Conservation (phyloP, 306 rosid genomes). For the Nissolia schottii region DNA sequence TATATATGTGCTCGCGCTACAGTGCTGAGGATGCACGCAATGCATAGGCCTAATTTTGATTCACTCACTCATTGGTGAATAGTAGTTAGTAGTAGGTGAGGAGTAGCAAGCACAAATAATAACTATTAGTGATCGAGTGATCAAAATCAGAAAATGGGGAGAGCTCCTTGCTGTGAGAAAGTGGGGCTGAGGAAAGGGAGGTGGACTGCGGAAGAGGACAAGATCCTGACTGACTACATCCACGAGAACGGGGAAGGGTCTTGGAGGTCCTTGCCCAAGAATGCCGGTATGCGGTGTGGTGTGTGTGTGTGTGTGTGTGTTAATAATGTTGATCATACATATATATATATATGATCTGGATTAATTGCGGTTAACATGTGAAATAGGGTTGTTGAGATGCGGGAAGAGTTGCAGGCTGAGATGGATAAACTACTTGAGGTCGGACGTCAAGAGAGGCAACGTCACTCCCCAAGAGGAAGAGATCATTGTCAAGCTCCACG, state of each 20-base stretch:
- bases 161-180: constrained; percentile 82
- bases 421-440: constrained; percentile 84
- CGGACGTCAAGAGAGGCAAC: constrained; percentile 88
- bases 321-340: background rate
- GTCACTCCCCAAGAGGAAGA: constrained; percentile 78
- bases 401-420: constrained; percentile 90
- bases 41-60: too few relatives aligned
- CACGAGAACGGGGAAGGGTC: constrained; percentile 68
- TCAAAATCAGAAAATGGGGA: constrained; percentile 52
- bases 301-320: background rate
- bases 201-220: constrained; percentile 88
- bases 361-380: too few relatives aligned
- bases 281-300: constrained; percentile 48
- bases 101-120: too few relatives aligned
- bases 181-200: constrained; percentile 82
- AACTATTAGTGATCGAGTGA: too few relatives aligned
- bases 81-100: too few relatives aligned
- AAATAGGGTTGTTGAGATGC: constrained; percentile 70
- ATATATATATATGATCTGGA: background rate
- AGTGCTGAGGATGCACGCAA: constrained; percentile 7
- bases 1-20: constrained; percentile 10
- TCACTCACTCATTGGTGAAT: too few relatives aligned
- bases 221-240: constrained; percentile 59
- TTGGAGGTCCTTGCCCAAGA: constrained; percentile 80
- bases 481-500: constrained; percentile 72